Conservation (phyloP, 352 stramenopile species). For the Globisporangium middletonii region DNA sequence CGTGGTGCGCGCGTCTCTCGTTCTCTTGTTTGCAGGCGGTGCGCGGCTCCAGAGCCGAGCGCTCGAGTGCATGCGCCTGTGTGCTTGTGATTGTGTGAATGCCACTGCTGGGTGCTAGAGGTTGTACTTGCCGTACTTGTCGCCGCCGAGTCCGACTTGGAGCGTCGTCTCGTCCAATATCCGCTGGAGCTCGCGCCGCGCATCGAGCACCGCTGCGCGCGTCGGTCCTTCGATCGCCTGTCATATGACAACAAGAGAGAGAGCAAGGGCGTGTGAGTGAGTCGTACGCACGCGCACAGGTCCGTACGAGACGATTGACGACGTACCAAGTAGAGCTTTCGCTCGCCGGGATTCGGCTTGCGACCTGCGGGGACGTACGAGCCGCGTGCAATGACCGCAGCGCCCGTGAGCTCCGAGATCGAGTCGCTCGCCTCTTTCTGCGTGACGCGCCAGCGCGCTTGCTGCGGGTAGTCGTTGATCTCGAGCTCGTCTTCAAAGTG, state of each 20-base stretch:
- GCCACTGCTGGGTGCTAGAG: conserved; percentile 37
- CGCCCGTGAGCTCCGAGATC: conserved; percentile 85
- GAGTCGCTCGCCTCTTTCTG: conserved; percentile 85
- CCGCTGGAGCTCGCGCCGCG: conserved; percentile 73
- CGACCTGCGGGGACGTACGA: conserved; percentile 82
- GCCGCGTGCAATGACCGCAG: conserved; percentile 85
- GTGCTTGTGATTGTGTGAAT: neutral
- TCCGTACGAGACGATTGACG: too few relatives aligned
- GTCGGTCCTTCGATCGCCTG: conserved; percentile 79
- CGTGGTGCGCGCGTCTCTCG: neutral
- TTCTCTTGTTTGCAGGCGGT: neutral
- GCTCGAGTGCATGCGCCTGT: too few relatives aligned
- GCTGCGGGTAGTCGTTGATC: conserved; percentile 94
- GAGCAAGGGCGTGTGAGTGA: neutral
- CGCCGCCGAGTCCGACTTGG: conserved; percentile 76
- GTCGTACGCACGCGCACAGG: neutral
- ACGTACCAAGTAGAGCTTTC: conserved; percentile 87
- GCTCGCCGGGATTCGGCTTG: conserved; percentile 78
- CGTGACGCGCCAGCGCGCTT: conserved; percentile 85
- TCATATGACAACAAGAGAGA: neutral
- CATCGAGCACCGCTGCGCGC: conserved; percentile 65
- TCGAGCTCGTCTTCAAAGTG: conserved; percentile 89
- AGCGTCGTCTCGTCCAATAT: conserved; percentile 88
- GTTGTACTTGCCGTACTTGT: conserved; percentile 89
- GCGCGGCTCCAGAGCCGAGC: too few relatives aligned